Conservation (phyloP, 164 flowering plant genomes). For the Cinnamomum chago region DNA sequence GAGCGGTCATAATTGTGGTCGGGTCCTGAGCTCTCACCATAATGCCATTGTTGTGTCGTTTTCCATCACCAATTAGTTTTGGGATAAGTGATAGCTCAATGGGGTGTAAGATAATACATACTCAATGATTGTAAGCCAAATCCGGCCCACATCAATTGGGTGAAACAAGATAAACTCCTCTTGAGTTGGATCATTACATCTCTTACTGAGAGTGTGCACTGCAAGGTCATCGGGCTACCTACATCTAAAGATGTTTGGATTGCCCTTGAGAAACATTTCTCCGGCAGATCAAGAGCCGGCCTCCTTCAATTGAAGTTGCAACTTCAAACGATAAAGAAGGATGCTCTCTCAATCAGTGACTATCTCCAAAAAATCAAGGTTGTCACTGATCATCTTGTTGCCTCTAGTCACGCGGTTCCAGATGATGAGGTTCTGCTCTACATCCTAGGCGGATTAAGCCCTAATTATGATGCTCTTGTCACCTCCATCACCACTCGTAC, state of each 20-base stretch:
- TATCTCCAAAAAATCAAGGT: background rate
- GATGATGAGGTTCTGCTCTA: background rate
- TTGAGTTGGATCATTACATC: background rate
- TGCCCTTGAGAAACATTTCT: no score
- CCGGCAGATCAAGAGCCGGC: background rate
- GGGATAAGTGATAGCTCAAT: no score
- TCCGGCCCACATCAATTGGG: background rate
- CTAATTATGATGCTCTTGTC: background rate
- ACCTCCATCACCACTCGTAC: background rate
- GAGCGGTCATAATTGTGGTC: no score
- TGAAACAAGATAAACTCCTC: background rate
- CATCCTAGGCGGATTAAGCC: background rate
- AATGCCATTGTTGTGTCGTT: no score
- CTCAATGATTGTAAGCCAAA: background rate
- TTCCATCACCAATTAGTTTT: no score
- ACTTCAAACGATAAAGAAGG: background rate
- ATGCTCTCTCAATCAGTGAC: background rate
- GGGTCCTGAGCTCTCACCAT: no score
- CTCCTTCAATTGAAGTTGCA: background rate
- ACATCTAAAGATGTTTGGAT: background rate
- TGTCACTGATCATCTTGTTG: background rate
- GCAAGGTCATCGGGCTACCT: background rate
- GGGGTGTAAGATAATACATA: no score
- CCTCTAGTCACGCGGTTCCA: background rate
- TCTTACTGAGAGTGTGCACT: background rate